Evolutionary conservation across 306 rosid genomes (phyloP), one percentile per base, ranked within the genome.

Genomic region (Ammopiptanthus mongolicus): DNA sequence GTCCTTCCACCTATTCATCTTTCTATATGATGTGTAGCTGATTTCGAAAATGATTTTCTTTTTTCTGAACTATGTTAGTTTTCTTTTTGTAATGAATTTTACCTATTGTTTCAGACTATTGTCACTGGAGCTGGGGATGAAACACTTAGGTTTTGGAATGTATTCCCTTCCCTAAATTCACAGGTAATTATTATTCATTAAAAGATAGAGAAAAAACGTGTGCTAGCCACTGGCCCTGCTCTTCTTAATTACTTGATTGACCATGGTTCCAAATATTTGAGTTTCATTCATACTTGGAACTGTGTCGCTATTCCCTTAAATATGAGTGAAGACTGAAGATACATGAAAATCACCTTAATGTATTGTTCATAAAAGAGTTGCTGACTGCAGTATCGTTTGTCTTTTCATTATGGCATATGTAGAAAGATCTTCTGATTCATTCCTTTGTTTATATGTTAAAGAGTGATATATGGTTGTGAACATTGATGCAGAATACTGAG

Each of bases 91-190:
- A 50, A 51, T 36, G 25, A 53, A 50, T 41, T 39, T 3, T 63
- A 14, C 62, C 6, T 74, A 15, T 46, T 78, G 58, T 81, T 85
- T 78, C 86, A 93, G 98, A 93, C 97, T 39, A 89, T 93, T 47
- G 98, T 93, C 78, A 93, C 98, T 0, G 98, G 98, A 58, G 97
- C 98, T 31, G 98, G 98, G 71, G 98, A 93, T 72, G 98, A 93
- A 82, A 93, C 98, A 21, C 97, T 93, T 10, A 85, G 98, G 76
- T 93, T 93, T 75, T 93, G 98, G 98, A 90, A 89, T 41, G 90
- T 90, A 48, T 93, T 93, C 76, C 98, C 98, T 36, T 93, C 97
- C 31, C 93, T 80, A 8, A 93, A 93, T 81, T 93, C 98, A 63
- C 98, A 93, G 93, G 98, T 90, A 86, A 83, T 22, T 53, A 83